Percentiles rank a stretch among this genome's conserved stretches.
Evolutionary conservation across 2,329 filamentous ascomycete species (phyloP).

Genomic region (Exophiala viscosa): DNA sequence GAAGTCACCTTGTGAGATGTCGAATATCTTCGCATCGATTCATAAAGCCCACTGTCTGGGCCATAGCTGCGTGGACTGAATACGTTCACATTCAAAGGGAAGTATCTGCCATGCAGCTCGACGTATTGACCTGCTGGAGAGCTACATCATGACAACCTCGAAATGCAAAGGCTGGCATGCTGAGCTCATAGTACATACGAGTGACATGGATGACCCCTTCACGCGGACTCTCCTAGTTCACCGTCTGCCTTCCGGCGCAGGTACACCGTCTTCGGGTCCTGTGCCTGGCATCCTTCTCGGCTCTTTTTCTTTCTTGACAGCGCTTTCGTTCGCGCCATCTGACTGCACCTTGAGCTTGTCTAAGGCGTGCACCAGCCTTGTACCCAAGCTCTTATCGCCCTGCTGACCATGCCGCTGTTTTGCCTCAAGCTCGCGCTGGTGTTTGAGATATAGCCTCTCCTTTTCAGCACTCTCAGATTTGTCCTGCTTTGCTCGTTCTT

Average conservation of each 20-base stretch:
- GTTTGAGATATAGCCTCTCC: constrained; percentile 50
- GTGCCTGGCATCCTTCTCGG: constrained; percentile 22
- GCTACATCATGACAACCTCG: no score
- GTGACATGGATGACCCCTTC: no score
- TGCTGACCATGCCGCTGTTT: constrained; percentile 7
- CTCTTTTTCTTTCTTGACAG: not conserved
- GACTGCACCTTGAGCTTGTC: constrained; percentile 3
- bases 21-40: no score
- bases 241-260: constrained; percentile 28
- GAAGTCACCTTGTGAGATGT: no score
- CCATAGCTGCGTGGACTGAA: no score
- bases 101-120: no score
- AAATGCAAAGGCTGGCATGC: no score
- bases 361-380: constrained; percentile 10
- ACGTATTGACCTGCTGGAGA: no score
- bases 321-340: not conserved
- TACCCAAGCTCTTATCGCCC: constrained; percentile 6
- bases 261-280: constrained; percentile 30
- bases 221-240: no score
- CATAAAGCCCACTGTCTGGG: no score
- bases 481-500: constrained; percentile 50
- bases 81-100: no score
- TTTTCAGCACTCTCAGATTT: constrained; percentile 60
- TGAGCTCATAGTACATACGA: no score
- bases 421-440: constrained; percentile 17